Conservation (phyloP, 257 asterid species). For the Nicotiana undulata region DNA sequence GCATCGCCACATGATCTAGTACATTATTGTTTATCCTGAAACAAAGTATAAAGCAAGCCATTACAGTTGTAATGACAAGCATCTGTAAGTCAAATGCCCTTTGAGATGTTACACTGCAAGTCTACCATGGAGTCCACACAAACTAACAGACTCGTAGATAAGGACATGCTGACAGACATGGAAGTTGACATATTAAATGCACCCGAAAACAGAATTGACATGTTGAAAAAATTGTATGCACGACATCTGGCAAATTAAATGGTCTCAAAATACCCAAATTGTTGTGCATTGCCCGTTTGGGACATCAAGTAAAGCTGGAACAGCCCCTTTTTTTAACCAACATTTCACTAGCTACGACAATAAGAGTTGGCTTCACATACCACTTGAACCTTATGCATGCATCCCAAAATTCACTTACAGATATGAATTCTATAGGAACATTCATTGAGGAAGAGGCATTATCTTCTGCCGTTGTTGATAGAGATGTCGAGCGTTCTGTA, state of each 20-base stretch:
- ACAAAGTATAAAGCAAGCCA: background rate
- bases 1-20: background rate
- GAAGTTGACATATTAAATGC: background rate
- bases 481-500: background rate
- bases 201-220: background rate
- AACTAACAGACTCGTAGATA: background rate
- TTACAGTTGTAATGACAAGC: background rate
- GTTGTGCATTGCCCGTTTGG: background rate
- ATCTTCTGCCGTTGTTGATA: background rate
- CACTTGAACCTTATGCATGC: background rate
- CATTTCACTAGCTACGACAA: background rate
- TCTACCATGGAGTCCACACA: background rate
- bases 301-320: background rate
- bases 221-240: background rate
- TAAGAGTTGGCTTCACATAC: background rate
- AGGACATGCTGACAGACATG: background rate
- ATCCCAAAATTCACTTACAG: constrained; percentile 7
- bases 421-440: background rate
- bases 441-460: background rate
- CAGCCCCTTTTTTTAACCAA: background rate
- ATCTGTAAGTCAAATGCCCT: background rate
- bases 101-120: background rate
- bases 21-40: background rate
- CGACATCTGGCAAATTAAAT: background rate
- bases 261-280: background rate